phyloP scores from a whole-genome alignment of 192 early-diverging fungal genomes.

The Glomus cerebriforme region DNA sequence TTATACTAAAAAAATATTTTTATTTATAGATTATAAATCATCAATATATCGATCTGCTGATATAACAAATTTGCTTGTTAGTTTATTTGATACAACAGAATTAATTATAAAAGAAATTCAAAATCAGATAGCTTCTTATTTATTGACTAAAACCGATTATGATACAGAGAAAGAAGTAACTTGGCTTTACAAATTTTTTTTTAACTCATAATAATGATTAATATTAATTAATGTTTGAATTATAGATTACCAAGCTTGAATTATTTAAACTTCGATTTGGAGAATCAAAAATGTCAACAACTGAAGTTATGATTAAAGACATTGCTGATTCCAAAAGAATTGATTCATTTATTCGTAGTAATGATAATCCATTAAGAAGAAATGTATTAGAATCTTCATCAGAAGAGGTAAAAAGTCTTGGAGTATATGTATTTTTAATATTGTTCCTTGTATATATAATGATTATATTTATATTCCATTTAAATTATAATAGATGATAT shows the following conservation, averaged over 20 bases:
- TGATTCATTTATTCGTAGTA: constrained; percentile 27
- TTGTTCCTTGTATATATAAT: too few relatives aligned
- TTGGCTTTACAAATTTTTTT: not conserved
- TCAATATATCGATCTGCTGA: constrained; percentile 49
- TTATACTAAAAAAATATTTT: too few relatives aligned
- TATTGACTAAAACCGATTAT: constrained; percentile 54
- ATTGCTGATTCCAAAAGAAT: constrained; percentile 72
- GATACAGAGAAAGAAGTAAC: constrained; percentile 58
- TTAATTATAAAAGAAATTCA: constrained; percentile 76
- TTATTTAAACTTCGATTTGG: constrained; percentile 76
- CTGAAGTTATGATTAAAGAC: constrained; percentile 84
- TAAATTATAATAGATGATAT: constrained; percentile 33
- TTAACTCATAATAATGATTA: not conserved
- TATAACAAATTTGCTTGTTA: constrained; percentile 66
- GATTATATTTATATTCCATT: not conserved
- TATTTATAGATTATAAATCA: constrained; percentile 31
- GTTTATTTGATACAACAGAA: constrained; percentile 70
- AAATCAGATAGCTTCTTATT: constrained; percentile 49
- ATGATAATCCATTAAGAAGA: not conserved
- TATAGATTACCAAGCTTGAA: constrained; percentile 65
- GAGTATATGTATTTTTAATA: too few relatives aligned
- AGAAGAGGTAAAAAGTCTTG: not conserved
- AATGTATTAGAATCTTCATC: not conserved
- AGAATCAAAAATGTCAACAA: constrained; percentile 57
- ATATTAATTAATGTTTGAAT: not conserved